These are phyloP conservation scores for Solanum chacoense DNA, from an alignment of 305 asterid species.

Conservation along the genomic window DNA sequence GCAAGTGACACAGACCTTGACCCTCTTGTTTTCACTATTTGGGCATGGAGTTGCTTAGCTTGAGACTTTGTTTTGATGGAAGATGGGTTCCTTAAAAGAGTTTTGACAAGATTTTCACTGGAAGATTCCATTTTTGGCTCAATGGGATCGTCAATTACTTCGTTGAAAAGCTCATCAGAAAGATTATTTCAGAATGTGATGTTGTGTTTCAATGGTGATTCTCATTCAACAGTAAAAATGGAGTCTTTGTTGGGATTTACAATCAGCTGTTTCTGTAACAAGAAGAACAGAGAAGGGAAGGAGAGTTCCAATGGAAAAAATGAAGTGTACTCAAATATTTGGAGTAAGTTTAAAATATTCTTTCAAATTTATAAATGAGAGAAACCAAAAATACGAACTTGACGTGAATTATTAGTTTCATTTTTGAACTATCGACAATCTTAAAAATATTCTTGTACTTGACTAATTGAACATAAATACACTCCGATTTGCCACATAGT, in stretches of 20 bases:
- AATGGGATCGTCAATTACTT: neutral
- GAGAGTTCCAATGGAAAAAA: neutral
- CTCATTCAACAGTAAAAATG: neutral
- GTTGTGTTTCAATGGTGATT: neutral
- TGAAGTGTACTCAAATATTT: neutral
- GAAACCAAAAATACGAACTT: fast-evolving
- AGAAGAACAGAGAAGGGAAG: neutral
- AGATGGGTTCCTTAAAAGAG: conserved; percentile 30
- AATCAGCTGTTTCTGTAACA: neutral
- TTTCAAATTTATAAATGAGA: neutral
- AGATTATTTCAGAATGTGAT: neutral
- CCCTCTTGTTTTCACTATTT: conserved; percentile 29
- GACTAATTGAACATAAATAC: neutral
- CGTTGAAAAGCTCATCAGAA: neutral
- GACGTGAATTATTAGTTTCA: neutral
- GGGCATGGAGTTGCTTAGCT: conserved; percentile 80
- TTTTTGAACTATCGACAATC: fast-evolving
- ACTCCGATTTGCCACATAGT: fast-evolving
- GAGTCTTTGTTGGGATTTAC: neutral
- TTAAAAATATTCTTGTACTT: fast-evolving
- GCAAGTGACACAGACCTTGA: conserved; percentile 18
- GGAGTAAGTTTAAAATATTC: neutral
- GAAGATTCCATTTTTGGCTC: conserved; percentile 1
- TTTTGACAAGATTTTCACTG: conserved; percentile 7
- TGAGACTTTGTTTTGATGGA: conserved; percentile 50